Evolutionary conservation across 2,329 filamentous ascomycete genomes (phyloP), one percentile per base, ranked within the genome.

Genomic region (Pseudogymnoascus sp.): DNA sequence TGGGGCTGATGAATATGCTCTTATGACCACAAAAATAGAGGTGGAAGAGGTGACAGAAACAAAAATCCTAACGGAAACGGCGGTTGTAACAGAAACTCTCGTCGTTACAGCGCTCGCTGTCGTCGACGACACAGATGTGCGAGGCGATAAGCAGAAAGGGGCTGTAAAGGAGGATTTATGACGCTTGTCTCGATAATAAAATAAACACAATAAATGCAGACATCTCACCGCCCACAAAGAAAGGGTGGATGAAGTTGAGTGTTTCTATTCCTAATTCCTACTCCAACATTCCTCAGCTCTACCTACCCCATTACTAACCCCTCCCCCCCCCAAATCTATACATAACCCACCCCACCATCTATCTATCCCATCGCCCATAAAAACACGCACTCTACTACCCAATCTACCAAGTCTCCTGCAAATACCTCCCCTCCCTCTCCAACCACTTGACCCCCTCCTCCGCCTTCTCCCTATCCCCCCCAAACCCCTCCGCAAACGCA

Each of bases 401-500:
- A 38, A 7, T 1, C 44, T 56, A 89, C 87, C 87, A 90, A 6
- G 87, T 90, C 75, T 90, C 87, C 71, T 89, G 86, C 69, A 83
- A 84, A 72, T 87, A 89, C 64, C 83, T 75, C 10, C 84, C 85
- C 21, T 72, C 75, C 71, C 82, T 87, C 74, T 89, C 86, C 81
- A 89, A 81, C 3, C 67, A 70, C 23, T 77, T 75, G 10, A 89
- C 67, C 70, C 82, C 83, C 23, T 71, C 75, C 69, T 88, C 85
- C 0, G 85, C 86, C 9, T 78, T 77, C 26, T 80, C 76, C 59
- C 79, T 72, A 59, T 66, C 73, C 59, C 73, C 62, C 15, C 65
- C 44, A 37, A 76, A 77, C 46, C 76, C 73, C n/a, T 72, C 70
- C 53, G 75, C 74, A 64, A 90, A 81, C 2, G 81, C 78, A 70